Base-by-base conservation (phyloP, 352 stramenopile genomes). In the Phytophthora europaea region DNA sequence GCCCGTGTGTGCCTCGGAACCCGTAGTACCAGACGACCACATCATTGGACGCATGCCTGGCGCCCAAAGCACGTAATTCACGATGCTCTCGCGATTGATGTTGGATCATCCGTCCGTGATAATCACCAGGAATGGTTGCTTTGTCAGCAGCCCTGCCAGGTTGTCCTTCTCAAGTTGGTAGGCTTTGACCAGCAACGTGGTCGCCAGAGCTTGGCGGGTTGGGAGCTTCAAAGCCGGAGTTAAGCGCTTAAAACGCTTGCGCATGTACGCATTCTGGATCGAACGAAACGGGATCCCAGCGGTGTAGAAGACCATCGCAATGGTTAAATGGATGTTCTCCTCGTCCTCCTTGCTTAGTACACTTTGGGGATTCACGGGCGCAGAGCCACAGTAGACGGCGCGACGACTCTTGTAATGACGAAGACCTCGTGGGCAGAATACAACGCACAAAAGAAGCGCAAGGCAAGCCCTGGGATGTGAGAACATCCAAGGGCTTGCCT, bases 381-480 rank as follows among this genome's bases (percentile, higher is more conserved):
- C 7, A 45, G 36, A 45, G 7, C 20, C 54, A 22, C 6, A 22
- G 20, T 48, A 61, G 34, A 18, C 34, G 0, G 9, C 33, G 23
- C 54, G 54, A 50, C 33, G 54, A 33, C 3, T 22, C n/a, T 61
- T 50, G n/a, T n/a, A n/a, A n/a, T n/a, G n/a, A 63, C 40, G 56
- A 53, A 53, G 22, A 31, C 36, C 6, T 54, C 23, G 6, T 53
- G 38, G 56, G 13, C 28, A 40, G 43, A 2, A 18, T 53, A 8
- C 38, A 15, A 23, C 4, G 16, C 13, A 6, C 56, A 54, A 16
- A 63, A 53, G 20, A 63, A 63, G 56, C 38, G 56, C 16, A 63
- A 63, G 22, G 20, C 56, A 23, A 18, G 15, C 6, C 28, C 16
- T 16, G n/a, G 4, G 6, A 31, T 12, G 54, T 3, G 20, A 51